Conservation (phyloP, 306 rosid species). For the Malus sylvestris region DNA sequence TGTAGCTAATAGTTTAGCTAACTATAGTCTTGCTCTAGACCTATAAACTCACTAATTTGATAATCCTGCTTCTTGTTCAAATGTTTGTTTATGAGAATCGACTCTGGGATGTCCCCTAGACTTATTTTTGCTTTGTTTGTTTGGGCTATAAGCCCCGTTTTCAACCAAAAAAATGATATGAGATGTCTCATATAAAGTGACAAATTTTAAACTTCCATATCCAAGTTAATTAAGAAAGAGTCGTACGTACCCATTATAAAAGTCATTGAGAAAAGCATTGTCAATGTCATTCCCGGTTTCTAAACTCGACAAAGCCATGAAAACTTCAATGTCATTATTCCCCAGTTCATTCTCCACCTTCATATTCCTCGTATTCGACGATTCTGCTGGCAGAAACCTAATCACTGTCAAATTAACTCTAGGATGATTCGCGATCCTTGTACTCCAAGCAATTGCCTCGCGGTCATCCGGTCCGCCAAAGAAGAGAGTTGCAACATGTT, state of each 20-base stretch:
- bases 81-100: no score
- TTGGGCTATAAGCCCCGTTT: no score
- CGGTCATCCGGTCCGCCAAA: constrained; percentile 83
- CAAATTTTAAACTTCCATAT: no score
- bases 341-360: constrained; percentile 9
- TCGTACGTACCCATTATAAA: constrained; percentile 47
- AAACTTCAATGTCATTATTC: constrained; percentile 37
- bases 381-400: constrained; percentile 29
- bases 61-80: no score
- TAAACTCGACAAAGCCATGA: constrained; percentile 55
- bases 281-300: constrained; percentile 50
- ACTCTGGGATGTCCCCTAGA: no score
- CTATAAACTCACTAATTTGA: no score
- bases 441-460: constrained; percentile 82
- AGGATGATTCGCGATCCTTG: constrained; percentile 52
- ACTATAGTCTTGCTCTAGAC: no score
- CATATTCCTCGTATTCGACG: constrained; percentile 11
- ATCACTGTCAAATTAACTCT: constrained; percentile 58
- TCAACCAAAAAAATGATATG: no score
- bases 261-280: constrained; percentile 62
- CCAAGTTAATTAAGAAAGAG: not conserved
- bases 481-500: constrained; percentile 67
- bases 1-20: no score
- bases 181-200: no score
- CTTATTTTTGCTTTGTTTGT: no score